Percentiles rank a stretch among this genome's conserved stretches.
Evolutionary conservation across 2,329 filamentous ascomycete genomes (phyloP).

Genomic region (Fusarium metavorans): DNA sequence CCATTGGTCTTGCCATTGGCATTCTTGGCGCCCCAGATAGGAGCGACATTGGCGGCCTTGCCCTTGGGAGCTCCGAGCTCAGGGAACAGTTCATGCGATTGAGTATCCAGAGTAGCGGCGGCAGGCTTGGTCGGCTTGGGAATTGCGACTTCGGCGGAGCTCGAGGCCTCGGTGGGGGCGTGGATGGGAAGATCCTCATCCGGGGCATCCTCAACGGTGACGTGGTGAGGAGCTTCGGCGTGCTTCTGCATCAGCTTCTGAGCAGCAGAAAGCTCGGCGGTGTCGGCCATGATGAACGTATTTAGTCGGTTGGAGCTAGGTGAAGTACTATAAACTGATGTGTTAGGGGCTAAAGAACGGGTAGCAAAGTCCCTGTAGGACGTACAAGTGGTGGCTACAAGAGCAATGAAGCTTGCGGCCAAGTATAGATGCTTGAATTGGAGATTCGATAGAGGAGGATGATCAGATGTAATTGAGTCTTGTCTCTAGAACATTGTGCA

Average conservation of each 20-base stretch:
- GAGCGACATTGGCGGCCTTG: slow-evolving; percentile 75
- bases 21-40: slow-evolving; percentile 83
- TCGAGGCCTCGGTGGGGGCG: slow-evolving; percentile 60
- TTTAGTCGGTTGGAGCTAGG: slow-evolving; percentile 27
- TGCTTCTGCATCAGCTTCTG: slow-evolving; percentile 76
- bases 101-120: slow-evolving; percentile 74
- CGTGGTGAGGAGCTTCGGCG: slow-evolving; percentile 64
- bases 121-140: slow-evolving; percentile 75
- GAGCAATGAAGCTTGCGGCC: slow-evolving; percentile 42
- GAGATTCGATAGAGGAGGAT: slow-evolving; percentile 37
- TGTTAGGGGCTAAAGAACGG: slow-evolving; percentile 19
- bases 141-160: slow-evolving; percentile 62
- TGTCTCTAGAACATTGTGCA: slow-evolving; percentile 56
- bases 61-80: slow-evolving; percentile 79
- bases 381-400: slow-evolving; percentile 35
- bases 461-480: slow-evolving; percentile 44
- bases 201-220: slow-evolving; percentile 82
- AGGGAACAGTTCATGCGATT: slow-evolving; percentile 94
- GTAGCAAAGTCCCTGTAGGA: not conserved
- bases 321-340: slow-evolving; percentile 19
- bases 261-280: slow-evolving; percentile 63
- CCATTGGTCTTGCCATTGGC: slow-evolving; percentile 66
- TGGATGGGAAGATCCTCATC: slow-evolving; percentile 81
- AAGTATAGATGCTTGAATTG: slow-evolving; percentile 24
- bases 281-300: slow-evolving; percentile 55